These are phyloP conservation scores for Metroxylon sagu DNA, from an alignment of 176 grass and related monocot species.

Conservation along the genomic window DNA sequence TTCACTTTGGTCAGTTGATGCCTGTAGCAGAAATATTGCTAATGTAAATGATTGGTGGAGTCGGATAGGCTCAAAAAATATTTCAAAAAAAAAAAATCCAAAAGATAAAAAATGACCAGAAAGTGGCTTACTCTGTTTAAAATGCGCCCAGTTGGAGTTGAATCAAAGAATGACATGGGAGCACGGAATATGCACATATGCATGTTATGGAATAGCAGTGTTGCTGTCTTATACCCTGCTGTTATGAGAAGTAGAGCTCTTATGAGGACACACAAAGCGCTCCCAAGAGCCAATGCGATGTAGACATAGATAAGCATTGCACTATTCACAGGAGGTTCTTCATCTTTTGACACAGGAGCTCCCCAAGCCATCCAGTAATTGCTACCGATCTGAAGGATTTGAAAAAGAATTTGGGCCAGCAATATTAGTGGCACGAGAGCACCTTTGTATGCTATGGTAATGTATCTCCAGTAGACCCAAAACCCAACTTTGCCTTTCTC, in stretches of 20 bases:
- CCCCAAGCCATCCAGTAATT: conserved; percentile 97
- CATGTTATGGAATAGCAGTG: conserved; percentile 72
- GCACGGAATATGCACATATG: conserved; percentile 74
- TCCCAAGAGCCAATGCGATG: conserved; percentile 44
- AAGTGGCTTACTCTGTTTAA: conserved; percentile 33
- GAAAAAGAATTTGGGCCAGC: conserved; percentile 64
- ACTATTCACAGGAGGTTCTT: conserved; percentile 48
- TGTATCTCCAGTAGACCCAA: conserved; percentile 83
- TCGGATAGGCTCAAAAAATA: too few species aligned
- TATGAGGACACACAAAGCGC: conserved; percentile 46
- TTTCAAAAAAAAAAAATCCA: too few species aligned
- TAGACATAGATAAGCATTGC: conserved; percentile 61
- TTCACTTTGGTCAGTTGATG: conserved; percentile 69
- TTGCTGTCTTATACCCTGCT: conserved; percentile 68
- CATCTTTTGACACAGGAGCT: conserved; percentile 48
- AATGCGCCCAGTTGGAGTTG: conserved; percentile 15
- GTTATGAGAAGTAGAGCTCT: conserved; percentile 54
- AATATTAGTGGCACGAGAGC: conserved; percentile 64
- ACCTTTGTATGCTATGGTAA: conserved; percentile 72
- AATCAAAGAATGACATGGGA: conserved; percentile 89
- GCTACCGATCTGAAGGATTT: conserved; percentile 75
- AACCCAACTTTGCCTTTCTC: conserved; percentile 79
- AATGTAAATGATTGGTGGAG: too few species aligned
- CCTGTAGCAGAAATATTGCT: conserved; percentile 21
- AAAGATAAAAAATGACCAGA: too few species aligned